Conservation (phyloP, 768 basidiomycete species). For the Pisolithus tinctorius region DNA sequence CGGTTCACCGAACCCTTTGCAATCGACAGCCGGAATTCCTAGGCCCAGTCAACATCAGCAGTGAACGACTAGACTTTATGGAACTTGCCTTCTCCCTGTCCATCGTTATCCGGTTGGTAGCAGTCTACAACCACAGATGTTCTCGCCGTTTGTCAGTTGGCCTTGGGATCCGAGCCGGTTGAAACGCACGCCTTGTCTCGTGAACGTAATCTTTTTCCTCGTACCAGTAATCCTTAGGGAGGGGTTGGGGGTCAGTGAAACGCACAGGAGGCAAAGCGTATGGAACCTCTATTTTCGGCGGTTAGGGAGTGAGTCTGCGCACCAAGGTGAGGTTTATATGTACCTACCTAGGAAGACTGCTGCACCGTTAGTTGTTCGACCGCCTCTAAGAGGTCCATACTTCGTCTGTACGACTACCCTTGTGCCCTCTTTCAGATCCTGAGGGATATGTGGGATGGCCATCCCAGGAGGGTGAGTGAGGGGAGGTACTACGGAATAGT, state of each 20-base stretch:
- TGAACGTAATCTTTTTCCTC: conserved; percentile 52
- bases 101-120: conserved; percentile 58
- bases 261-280: conserved; percentile 61
- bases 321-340: not conserved
- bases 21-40: conserved; percentile 48
- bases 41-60: not conserved
- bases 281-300: conserved; percentile 49
- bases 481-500: too few relatives aligned
- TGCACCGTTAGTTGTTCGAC: conserved; percentile 52
- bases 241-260: conserved; percentile 54
- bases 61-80: not conserved
- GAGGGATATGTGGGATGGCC: conserved; percentile 39
- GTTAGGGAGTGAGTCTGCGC: too few relatives aligned
- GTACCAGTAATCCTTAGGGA: conserved; percentile 52
- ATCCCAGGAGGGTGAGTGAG: not conserved
- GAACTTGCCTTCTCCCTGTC: conserved; percentile 46
- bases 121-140: conserved; percentile 35
- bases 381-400: conserved; percentile 52
- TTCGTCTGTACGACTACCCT: conserved; percentile 47
- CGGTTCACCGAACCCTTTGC: conserved; percentile 60
- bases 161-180: not conserved
- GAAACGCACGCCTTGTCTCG: conserved; percentile 48
- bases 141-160: not conserved
- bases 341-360: conserved; percentile 56
- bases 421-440: conserved; percentile 42